Evolutionary conservation across 345 rosid genomes (phyloP).

Genomic region (Cochlearia excelsa): DNA sequence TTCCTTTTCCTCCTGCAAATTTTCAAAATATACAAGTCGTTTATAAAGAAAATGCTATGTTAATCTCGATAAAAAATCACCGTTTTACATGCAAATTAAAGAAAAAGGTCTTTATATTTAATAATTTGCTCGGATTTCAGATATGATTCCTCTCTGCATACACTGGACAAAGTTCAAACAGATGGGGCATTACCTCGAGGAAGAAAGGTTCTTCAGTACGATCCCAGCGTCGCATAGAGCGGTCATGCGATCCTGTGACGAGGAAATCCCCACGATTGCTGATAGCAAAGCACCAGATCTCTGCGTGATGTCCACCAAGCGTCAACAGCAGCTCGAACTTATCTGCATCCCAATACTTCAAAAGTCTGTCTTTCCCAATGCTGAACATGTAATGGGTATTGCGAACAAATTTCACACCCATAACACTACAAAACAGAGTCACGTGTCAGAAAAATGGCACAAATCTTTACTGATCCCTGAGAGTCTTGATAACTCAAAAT

Average conservation of each 20-base stretch:
- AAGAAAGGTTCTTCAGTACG: constrained; percentile 95
- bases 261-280: constrained; percentile 88
- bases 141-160: background rate
- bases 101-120: constrained; percentile 1
- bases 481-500: constrained; percentile 3
- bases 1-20: constrained; percentile 89
- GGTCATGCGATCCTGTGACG: constrained; percentile 97
- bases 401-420: constrained; percentile 87
- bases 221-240: constrained; percentile 98
- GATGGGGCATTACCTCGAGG: constrained; percentile 57
- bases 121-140: constrained; percentile 2
- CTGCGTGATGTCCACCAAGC: constrained; percentile 92
- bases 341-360: constrained; percentile 98
- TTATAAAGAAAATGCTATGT: constrained; percentile 3
- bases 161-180: background rate
- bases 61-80: background rate
- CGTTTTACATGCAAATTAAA: constrained; percentile 6
- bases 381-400: constrained; percentile 92
- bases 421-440: constrained; percentile 60
- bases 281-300: constrained; percentile 85
- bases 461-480: background rate
- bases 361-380: constrained; percentile 83
- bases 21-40: constrained; percentile 18
- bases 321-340: constrained; percentile 91
- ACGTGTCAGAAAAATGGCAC: constrained; percentile 34